Evolutionary conservation across 2,329 filamentous ascomycete species (phyloP).

Genomic region (Diaporthe citriasiana): DNA sequence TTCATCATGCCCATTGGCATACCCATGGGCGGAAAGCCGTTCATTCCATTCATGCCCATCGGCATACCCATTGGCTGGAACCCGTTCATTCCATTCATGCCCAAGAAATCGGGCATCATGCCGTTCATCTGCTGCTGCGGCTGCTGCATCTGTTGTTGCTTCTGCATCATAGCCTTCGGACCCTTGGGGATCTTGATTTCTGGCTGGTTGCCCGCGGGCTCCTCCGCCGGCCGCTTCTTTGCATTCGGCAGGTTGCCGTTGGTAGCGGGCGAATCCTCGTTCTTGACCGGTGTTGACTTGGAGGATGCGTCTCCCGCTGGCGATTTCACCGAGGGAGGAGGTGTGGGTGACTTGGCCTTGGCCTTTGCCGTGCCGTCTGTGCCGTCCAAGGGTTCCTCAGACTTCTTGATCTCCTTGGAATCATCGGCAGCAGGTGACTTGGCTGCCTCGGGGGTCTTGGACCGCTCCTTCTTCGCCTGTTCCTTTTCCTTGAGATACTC

Average conservation of each 20-base stretch:
- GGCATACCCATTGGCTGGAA: constrained; percentile 54
- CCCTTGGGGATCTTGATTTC: constrained; percentile 77
- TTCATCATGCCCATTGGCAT: constrained; percentile 26
- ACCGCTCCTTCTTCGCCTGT: constrained; percentile 63
- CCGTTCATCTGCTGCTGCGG: constrained; percentile 52
- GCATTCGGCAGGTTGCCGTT: constrained; percentile 53
- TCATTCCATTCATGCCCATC: constrained; percentile 45
- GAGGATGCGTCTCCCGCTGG: constrained; percentile 47
- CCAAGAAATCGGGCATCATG: constrained; percentile 53
- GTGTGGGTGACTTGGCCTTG: constrained; percentile 54
- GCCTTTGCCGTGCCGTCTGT: constrained; percentile 49
- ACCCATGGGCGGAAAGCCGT: constrained; percentile 10
- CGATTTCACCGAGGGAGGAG: constrained; percentile 50
- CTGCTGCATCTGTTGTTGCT: constrained; percentile 63
- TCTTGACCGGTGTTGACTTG: constrained; percentile 49
- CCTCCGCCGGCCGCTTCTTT: constrained; percentile 88
- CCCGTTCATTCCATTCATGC: constrained; percentile 53
- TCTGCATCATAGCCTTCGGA: constrained; percentile 72
- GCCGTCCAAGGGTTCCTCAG: constrained; percentile 57
- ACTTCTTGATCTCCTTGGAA: constrained; percentile 49
- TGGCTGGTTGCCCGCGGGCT: constrained; percentile 74
- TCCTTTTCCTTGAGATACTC: constrained; percentile 74
- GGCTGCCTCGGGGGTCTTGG: constrained; percentile 61
- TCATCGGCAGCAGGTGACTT: constrained; percentile 50
- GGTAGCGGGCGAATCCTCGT: constrained; percentile 48